A percentile compares a stretch with the other conserved stretches of the same genome.
Conservation (phyloP, 1,284 basidiomycete species). For the Ustilago nuda region DNA sequence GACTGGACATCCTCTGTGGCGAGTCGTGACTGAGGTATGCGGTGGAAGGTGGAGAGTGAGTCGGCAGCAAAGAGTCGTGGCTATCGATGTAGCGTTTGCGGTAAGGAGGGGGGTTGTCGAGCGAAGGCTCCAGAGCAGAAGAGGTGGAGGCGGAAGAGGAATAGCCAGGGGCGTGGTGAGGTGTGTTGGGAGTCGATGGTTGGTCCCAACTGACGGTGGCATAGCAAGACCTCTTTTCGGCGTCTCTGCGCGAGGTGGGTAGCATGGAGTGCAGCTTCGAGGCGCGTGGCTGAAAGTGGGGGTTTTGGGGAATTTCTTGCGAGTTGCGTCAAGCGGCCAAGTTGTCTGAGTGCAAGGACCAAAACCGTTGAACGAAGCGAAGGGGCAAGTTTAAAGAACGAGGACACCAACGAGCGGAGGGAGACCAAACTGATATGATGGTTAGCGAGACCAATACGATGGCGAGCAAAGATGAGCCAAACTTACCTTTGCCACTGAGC, state of each 20-base stretch:
- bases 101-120: slow-evolving; percentile 32
- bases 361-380: neutral
- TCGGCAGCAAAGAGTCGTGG: slow-evolving; percentile 43
- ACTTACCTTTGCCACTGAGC: slow-evolving; percentile 1
- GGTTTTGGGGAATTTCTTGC: neutral
- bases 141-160: slow-evolving; percentile 23
- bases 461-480: neutral
- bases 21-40: slow-evolving; percentile 31
- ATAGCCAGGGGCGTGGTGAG: slow-evolving; percentile 18
- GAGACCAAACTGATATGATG: neutral
- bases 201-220: slow-evolving; percentile 30
- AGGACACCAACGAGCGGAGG: neutral
- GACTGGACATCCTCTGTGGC: slow-evolving; percentile 29
- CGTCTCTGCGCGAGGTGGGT: slow-evolving; percentile 41
- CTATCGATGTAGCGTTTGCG: slow-evolving; percentile 50
- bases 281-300: slow-evolving; percentile 7
- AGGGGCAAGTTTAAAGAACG: neutral
- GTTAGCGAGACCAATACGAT: slow-evolving; percentile 1
- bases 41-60: slow-evolving; percentile 32
- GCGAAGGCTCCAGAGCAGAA: slow-evolving; percentile 17
- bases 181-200: slow-evolving; percentile 13
- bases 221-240: slow-evolving; percentile 41
- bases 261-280: slow-evolving; percentile 37
- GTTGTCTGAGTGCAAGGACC: neutral
- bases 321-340: neutral